Conservation (phyloP, 2,329 filamentous ascomycete genomes). For the Aureobasidium lini region DNA sequence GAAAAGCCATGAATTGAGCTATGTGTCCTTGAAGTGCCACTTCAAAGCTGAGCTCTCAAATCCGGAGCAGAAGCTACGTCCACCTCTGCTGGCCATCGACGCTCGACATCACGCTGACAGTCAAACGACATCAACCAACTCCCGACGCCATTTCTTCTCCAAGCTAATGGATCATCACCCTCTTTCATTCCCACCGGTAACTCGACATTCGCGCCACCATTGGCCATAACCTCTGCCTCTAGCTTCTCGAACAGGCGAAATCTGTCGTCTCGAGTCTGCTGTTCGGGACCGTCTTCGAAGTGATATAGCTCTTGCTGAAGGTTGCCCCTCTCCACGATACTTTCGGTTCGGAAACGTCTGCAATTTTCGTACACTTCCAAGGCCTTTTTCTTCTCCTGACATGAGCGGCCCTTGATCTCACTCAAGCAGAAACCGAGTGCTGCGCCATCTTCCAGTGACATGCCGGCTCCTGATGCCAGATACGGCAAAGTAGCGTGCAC, state of each 20-base stretch:
- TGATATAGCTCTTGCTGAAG: slow-evolving; percentile 56
- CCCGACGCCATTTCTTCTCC: slow-evolving; percentile 12
- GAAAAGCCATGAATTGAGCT: too few relatives aligned
- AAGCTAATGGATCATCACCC: slow-evolving; percentile 10
- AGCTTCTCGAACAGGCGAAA: slow-evolving; percentile 1
- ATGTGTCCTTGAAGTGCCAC: too few relatives aligned
- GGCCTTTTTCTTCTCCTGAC: slow-evolving; percentile 31
- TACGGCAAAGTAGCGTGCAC: slow-evolving; percentile 60
- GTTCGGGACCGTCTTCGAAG: slow-evolving; percentile 51
- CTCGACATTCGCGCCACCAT: background rate
- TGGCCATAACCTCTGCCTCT: background rate
- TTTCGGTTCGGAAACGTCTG: slow-evolving; percentile 51
- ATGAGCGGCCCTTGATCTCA: slow-evolving; percentile 35
- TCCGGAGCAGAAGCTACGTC: background rate
- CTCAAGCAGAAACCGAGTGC: slow-evolving; percentile 50
- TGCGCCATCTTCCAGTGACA: slow-evolving; percentile 54
- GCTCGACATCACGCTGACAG: slow-evolving; percentile 5
- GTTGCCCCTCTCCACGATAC: slow-evolving; percentile 53
- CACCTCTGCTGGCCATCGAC: background rate
- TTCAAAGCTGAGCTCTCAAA: background rate
- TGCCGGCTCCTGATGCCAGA: slow-evolving; percentile 50
- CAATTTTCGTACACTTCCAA: slow-evolving; percentile 49
- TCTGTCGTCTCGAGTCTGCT: slow-evolving; percentile 28
- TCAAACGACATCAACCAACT: slow-evolving; percentile 13
- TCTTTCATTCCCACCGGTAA: background rate